Evolutionary conservation across 306 rosid species (phyloP).

Genomic region (Bauhinia variegata): DNA sequence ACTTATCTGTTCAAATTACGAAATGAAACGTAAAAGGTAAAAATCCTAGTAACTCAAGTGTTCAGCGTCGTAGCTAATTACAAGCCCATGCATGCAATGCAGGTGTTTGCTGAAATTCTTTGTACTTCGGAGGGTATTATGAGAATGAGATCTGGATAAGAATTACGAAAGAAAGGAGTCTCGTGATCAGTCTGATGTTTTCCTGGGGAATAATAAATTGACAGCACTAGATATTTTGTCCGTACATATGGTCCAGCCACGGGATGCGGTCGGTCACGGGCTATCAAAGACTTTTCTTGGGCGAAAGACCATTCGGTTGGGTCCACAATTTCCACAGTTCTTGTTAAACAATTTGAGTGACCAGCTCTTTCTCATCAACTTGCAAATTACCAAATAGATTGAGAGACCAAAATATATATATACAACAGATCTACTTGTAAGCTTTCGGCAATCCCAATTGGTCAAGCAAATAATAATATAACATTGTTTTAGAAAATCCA

Average conservation of each 20-base stretch:
- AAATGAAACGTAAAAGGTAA: too few species aligned
- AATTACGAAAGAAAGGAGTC: conserved; percentile 5
- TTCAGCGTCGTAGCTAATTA: too few species aligned
- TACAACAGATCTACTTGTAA: neutral
- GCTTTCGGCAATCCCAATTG: neutral
- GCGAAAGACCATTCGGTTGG: conserved; percentile 24
- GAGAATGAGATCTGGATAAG: conserved; percentile 4
- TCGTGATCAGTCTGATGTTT: conserved; percentile 40
- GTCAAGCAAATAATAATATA: neutral
- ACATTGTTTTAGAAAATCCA: neutral
- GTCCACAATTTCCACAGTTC: neutral
- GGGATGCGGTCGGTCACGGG: conserved; percentile 82
- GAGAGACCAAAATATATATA: too few species aligned
- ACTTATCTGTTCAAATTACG: too few species aligned
- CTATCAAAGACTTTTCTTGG: conserved; percentile 5
- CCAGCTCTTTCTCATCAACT: conserved; percentile 2
- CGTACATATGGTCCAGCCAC: conserved; percentile 29
- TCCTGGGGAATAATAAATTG: conserved; percentile 15
- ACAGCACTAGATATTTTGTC: conserved; percentile 44
- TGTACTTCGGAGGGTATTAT: neutral
- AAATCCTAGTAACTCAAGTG: too few species aligned
- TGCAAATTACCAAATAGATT: neutral
- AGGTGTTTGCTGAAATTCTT: too few species aligned
- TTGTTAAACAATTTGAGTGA: neutral
- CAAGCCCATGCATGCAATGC: too few species aligned